Conservation (phyloP, 2,329 filamentous ascomycete species). For the Orbilia oligospora region DNA sequence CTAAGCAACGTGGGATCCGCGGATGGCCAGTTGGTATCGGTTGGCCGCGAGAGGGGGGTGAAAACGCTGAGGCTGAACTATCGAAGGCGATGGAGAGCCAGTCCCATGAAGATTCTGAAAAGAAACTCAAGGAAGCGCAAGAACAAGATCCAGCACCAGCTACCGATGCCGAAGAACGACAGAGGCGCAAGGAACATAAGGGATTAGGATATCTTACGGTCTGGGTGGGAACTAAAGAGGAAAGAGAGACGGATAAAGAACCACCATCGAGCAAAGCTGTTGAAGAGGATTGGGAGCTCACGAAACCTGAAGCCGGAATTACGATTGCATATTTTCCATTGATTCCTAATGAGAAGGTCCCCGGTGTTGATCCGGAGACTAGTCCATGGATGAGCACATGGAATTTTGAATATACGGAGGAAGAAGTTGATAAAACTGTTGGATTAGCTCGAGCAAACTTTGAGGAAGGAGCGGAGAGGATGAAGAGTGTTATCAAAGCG, state of each 20-base stretch:
- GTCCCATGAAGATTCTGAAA: conserved; percentile 74
- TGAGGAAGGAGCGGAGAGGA: conserved; percentile 82
- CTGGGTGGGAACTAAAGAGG: conserved; percentile 89
- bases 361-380: conserved; percentile 84
- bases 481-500: conserved; percentile 82
- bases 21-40: conserved; percentile 96
- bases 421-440: conserved; percentile 89
- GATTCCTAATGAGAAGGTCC: conserved; percentile 82
- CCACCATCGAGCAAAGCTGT: conserved; percentile 72
- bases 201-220: conserved; percentile 88
- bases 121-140: conserved; percentile 75
- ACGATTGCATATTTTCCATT: conserved; percentile 92
- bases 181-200: conserved; percentile 60
- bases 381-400: conserved; percentile 93
- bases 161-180: conserved; percentile 61
- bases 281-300: conserved; percentile 78
- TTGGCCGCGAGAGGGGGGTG: conserved; percentile 80
- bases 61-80: conserved; percentile 74
- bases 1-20: conserved; percentile 87
- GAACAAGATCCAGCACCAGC: conserved; percentile 68
- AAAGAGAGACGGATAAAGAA: conserved; percentile 74
- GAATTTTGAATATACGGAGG: conserved; percentile 94
- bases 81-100: conserved; percentile 78
- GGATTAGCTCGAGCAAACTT: conserved; percentile 88
- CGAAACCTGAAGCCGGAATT: conserved; percentile 84